These are phyloP conservation scores for Eimeria tenella DNA, from an alignment of 169 alveolate genomes.

Conservation along the genomic window DNA sequence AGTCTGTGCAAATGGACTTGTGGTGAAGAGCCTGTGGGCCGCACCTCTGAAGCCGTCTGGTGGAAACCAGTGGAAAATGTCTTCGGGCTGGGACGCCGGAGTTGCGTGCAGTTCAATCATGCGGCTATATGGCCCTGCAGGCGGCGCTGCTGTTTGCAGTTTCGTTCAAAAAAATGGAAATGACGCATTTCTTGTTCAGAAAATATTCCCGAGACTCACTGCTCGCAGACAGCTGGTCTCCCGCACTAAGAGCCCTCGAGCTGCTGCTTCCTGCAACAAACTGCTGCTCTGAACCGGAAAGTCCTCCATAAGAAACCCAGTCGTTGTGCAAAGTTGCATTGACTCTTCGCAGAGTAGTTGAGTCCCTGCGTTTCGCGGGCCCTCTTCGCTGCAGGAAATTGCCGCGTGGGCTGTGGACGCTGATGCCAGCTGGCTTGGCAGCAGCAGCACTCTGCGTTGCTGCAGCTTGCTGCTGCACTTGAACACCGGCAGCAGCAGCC, in stretches of 20 bases:
- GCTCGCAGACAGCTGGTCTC: too few relatives aligned
- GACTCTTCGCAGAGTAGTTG: background rate
- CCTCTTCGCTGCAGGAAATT: background rate
- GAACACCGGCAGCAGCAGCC: background rate
- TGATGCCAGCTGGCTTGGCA: background rate
- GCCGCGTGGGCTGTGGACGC: background rate
- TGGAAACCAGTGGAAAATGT: conserved; percentile 78
- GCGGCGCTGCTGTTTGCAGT: background rate
- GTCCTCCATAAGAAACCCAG: too few relatives aligned
- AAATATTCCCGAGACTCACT: too few relatives aligned
- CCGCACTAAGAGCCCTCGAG: too few relatives aligned
- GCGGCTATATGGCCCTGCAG: conserved; percentile 1
- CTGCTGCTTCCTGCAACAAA: too few relatives aligned
- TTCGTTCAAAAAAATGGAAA: background rate
- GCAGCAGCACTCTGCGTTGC: conserved; percentile 24
- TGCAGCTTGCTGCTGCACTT: background rate
- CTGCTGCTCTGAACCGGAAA: too few relatives aligned
- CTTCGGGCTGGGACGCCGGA: conserved; percentile 53
- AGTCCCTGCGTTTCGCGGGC: background rate
- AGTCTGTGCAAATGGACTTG: background rate
- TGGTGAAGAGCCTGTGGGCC: background rate
- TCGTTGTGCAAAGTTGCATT: background rate
- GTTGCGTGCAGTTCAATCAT: background rate
- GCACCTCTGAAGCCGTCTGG: conserved; percentile 45
- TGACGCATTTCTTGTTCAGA: background rate